Percentiles rank a stretch among this genome's conserved stretches.
These are phyloP conservation scores for Canariomyces notabilis DNA, from an alignment of 2,329 filamentous ascomycete species.

Conservation along the genomic window DNA sequence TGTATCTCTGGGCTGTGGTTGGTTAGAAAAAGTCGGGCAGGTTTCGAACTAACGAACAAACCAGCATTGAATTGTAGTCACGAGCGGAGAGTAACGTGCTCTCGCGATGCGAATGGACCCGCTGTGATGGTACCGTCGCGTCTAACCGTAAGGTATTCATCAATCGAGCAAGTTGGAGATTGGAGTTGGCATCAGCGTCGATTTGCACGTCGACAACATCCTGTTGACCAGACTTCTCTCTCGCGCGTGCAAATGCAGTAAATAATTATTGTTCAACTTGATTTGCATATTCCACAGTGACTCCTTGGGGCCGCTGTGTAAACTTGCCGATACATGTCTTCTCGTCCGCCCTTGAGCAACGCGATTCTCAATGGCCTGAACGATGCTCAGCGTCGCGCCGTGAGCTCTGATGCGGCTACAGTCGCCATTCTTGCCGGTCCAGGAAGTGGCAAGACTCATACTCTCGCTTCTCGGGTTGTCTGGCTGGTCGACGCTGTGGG, in stretches of 20 bases:
- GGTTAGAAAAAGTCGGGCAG: too few relatives aligned
- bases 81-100: too few relatives aligned
- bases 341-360: conserved; percentile 8
- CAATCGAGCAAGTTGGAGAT: too few relatives aligned
- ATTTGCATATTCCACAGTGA: neutral
- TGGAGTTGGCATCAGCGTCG: too few relatives aligned
- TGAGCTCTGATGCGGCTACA: conserved; percentile 47
- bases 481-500: conserved; percentile 72
- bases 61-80: too few relatives aligned
- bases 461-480: conserved; percentile 84
- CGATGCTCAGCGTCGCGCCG: conserved; percentile 50
- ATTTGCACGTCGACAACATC: too few relatives aligned
- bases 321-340: conserved; percentile 1
- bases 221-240: too few relatives aligned
- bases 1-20: too few relatives aligned
- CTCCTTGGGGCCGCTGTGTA: neutral
- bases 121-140: too few relatives aligned
- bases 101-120: too few relatives aligned
- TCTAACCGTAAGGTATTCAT: too few relatives aligned
- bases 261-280: neutral
- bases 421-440: conserved; percentile 65
- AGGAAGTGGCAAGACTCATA: conserved; percentile 87
- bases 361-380: conserved; percentile 49
- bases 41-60: too few relatives aligned
- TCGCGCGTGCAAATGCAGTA: neutral